Evolutionary conservation across 345 rosid species (phyloP), one percentile per base, ranked within the genome.

Genomic region (Lepidium didymum): DNA sequence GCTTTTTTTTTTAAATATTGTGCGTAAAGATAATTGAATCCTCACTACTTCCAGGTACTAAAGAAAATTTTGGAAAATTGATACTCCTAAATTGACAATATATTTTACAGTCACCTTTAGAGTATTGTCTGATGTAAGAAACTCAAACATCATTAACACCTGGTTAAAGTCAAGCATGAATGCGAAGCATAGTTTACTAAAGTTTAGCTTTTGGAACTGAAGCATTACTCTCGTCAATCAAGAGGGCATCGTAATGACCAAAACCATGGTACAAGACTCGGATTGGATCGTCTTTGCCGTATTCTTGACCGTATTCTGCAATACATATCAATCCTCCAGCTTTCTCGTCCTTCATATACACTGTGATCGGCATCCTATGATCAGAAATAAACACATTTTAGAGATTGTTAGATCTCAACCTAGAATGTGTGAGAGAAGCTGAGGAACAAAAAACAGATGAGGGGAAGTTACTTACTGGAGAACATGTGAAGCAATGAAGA

Each of bases 401-500:
- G 31, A 6, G 10, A 21, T 42, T 31, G 42, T 42, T 15, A 7
- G 13, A n/a, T 9, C 19, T 67, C 23, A 35, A 35, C 23, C 7
- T 42, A 9, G 10, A 21, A 33, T 42, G 62, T 13, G 8, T 9
- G 5, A 13, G 36, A 35, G 46, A 21, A 14, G 36, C 50, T 35
- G 43, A 42, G 31, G 13, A 16, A 41, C 35, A 7, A 37, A 23
- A 50, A 8, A 18, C 10, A 43, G 52, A 64, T 55, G 52, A 63
- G 61, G 29, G 43, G 16, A 34, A 61, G 25, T 73, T 27, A 5
- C 31, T 27, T 4, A 94, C 99, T 64, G 74, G 52, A 91, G 97
- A 72, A 94, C 99, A 73, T 87, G 96, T 9, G 99, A 94, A 64
- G 97, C 91, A 87, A 94, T 89, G 80, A 94, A 80, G 81, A 94